Percentiles rank a stretch among this genome's conserved stretches.
Conservation (phyloP, 768 basidiomycete genomes). For the Trametopsis cervina region DNA sequence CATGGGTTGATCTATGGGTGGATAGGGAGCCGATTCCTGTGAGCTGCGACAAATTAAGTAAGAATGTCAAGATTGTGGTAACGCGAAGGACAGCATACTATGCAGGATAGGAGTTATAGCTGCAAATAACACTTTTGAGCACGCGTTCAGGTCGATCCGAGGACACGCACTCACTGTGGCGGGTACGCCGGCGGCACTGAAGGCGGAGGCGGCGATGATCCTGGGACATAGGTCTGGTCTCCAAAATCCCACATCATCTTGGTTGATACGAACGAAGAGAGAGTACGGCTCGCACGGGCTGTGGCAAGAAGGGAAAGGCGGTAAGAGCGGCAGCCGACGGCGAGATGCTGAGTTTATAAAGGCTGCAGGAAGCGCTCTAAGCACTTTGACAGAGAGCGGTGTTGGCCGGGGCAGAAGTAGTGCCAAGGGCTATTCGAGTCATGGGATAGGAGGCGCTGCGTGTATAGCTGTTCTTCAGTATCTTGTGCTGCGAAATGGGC, state of each 20-base stretch:
- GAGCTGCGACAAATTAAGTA: neutral
- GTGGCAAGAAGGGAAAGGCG: neutral
- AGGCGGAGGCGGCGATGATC: neutral
- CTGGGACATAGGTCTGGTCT: slow-evolving; percentile 8
- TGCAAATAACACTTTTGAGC: neutral
- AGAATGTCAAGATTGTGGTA: too few relatives aligned
- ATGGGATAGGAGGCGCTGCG: too few relatives aligned
- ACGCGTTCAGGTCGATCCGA: neutral
- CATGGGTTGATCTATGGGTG: neutral
- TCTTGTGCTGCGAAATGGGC: too few relatives aligned
- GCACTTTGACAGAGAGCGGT: neutral
- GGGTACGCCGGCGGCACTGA: neutral
- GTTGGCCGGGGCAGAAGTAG: neutral
- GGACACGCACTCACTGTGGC: slow-evolving; percentile 3
- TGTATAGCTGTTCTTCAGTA: too few relatives aligned
- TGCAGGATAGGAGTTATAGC: slow-evolving; percentile 3
- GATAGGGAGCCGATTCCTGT: neutral
- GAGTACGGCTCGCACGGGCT: neutral
- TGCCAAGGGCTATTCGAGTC: neutral
- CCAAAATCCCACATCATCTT: slow-evolving; percentile 16
- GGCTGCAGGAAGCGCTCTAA: neutral
- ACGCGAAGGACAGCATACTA: neutral
- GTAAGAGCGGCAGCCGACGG: neutral
- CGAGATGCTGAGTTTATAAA: neutral
- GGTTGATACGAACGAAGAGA: neutral